A percentile compares a stretch with the other conserved stretches of the same genome.
phyloP scores from a whole-genome alignment of 1,139 yeast genomes.

The Taiozyma sp. region DNA sequence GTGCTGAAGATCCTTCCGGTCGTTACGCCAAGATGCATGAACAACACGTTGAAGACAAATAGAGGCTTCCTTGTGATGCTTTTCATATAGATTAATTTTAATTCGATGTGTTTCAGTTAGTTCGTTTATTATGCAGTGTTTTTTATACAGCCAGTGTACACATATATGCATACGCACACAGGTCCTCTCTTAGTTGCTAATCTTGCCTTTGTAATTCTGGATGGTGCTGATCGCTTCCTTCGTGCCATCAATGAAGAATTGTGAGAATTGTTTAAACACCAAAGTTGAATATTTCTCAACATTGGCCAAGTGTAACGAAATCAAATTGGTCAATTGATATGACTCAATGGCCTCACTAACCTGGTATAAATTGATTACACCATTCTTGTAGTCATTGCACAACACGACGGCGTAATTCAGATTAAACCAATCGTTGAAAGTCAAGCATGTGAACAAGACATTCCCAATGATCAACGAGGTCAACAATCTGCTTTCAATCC shows the following conservation, averaged over 20 bases:
- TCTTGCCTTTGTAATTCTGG: constrained; percentile 1
- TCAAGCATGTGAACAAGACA: constrained; percentile 8
- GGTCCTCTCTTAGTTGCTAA: not conserved
- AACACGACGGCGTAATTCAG: constrained; percentile 17
- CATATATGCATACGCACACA: too few relatives aligned
- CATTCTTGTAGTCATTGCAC: constrained; percentile 25
- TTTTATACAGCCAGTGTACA: not conserved
- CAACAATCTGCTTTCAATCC: constrained; percentile 20
- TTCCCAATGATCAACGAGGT: constrained; percentile 19
- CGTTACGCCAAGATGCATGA: constrained; percentile 92
- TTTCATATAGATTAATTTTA: not conserved
- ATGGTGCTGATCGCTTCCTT: constrained; percentile 10
- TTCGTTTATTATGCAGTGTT: too few relatives aligned
- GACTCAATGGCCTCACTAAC: constrained; percentile 18
- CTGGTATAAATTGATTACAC: constrained; percentile 18
- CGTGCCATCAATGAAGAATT: constrained; percentile 10
- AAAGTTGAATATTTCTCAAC: constrained; percentile 9
- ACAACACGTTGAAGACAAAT: constrained; percentile 36
- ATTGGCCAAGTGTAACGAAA: not conserved
- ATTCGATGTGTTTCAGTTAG: not conserved
- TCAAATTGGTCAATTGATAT: constrained; percentile 11
- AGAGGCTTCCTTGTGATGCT: not conserved
- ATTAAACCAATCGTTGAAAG: constrained; percentile 23
- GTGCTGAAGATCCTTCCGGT: constrained; percentile 98
- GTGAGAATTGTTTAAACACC: constrained; percentile 15